A percentile compares a stretch with the other conserved stretches of the same genome.
phyloP scores from a whole-genome alignment of 805 yeast species.

The Nakazawaea molendinolei region DNA sequence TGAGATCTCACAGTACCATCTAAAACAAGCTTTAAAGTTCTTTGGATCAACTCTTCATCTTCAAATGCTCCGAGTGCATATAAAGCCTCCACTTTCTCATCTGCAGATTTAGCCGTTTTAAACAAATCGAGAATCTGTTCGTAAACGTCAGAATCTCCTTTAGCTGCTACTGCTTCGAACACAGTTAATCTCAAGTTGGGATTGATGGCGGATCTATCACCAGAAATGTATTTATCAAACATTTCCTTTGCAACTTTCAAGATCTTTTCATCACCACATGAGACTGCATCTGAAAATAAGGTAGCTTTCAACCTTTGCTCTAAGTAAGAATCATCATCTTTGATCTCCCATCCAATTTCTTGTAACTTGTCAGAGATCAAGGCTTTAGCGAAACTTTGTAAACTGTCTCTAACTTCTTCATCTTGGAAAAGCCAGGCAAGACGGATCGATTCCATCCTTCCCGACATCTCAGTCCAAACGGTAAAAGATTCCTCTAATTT shows the following conservation, averaged over 20 bases:
- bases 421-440: conserved; percentile 64
- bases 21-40: conserved; percentile 25
- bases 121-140: conserved; percentile 56
- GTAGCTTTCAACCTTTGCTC: conserved; percentile 38
- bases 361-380: conserved; percentile 45
- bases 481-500: conserved; percentile 41
- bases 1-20: conserved; percentile 66
- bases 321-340: conserved; percentile 41
- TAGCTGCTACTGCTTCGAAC: conserved; percentile 35
- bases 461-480: conserved; percentile 44
- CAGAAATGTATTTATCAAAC: conserved; percentile 31
- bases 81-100: conserved; percentile 41
- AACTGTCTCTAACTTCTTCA: conserved; percentile 42
- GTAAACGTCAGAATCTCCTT: conserved; percentile 36
- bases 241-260: conserved; percentile 26
- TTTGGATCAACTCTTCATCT: conserved; percentile 8
- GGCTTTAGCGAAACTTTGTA: conserved; percentile 47
- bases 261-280: conserved; percentile 25
- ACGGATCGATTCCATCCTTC: conserved; percentile 52
- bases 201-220: conserved; percentile 39
- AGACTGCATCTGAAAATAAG: conserved; percentile 31
- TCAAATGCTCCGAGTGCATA: conserved; percentile 9
- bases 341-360: conserved; percentile 48
- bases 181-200: conserved; percentile 41
- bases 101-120: conserved; percentile 50